phyloP scores from a whole-genome alignment of 495 filamentous ascomycete species.

The Penicillium odoratum region DNA sequence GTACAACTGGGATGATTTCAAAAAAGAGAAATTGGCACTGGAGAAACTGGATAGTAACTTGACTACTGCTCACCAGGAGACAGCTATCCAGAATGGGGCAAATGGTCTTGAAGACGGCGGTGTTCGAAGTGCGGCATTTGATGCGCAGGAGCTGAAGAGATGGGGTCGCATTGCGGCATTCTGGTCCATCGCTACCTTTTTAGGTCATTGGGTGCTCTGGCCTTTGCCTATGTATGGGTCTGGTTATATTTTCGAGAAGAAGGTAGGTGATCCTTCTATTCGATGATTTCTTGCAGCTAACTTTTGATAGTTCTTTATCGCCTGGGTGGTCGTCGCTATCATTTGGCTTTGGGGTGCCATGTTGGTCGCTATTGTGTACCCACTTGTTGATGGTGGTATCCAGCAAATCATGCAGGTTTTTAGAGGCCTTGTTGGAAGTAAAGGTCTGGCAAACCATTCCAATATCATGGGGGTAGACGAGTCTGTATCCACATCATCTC shows the following conservation, averaged over 20 bases:
- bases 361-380: conserved; percentile 37
- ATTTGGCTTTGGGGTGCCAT: conserved; percentile 65
- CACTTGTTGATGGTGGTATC: conserved; percentile 35
- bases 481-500: conserved; percentile 1
- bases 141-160: conserved; percentile 35
- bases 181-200: conserved; percentile 37
- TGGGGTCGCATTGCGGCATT: conserved; percentile 38
- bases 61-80: conserved; percentile 20
- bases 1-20: conserved; percentile 40
- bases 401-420: conserved; percentile 31
- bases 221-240: conserved; percentile 45
- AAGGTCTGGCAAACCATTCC: background rate
- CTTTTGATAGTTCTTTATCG: conserved; percentile 63
- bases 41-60: conserved; percentile 31
- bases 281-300: background rate
- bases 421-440: conserved; percentile 10
- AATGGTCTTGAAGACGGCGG: conserved; percentile 13
- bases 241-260: conserved; percentile 35
- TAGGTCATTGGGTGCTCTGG: conserved; percentile 44
- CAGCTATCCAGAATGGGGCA: background rate
- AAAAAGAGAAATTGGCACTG: conserved; percentile 35
- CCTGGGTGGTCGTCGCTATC: conserved; percentile 74
- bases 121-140: background rate
- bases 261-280: conserved; percentile 14
- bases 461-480: background rate